phyloP scores from a whole-genome alignment of 345 rosid species.

The Kandelia obovata region DNA sequence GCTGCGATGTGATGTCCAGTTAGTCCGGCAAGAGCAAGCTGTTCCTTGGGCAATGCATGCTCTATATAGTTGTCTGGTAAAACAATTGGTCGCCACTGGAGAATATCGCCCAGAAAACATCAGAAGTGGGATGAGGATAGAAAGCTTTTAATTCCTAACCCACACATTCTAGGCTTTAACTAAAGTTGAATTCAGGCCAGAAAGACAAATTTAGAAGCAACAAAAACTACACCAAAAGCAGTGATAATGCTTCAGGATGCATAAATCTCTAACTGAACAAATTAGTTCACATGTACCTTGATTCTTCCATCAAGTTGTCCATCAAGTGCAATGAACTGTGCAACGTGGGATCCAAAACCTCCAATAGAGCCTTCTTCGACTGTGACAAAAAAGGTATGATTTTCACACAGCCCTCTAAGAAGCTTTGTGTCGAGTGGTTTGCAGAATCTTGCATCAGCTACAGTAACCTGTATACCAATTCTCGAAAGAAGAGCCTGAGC shows the following conservation, averaged over 20 bases:
- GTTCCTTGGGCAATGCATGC: constrained; percentile 66
- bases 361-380: constrained; percentile 93
- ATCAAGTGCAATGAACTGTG: constrained; percentile 85
- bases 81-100: constrained; percentile 92
- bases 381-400: constrained; percentile 65
- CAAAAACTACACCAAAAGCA: neutral
- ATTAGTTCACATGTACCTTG: constrained; percentile 42
- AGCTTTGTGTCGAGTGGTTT: constrained; percentile 85
- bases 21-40: constrained; percentile 70
- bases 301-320: constrained; percentile 78
- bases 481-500: constrained; percentile 74
- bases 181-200: neutral
- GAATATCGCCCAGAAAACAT: constrained; percentile 7
- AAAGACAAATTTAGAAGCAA: neutral
- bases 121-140: neutral
- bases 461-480: constrained; percentile 79
- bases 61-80: constrained; percentile 81
- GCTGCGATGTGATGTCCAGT: constrained; percentile 95
- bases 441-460: constrained; percentile 95
- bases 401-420: constrained; percentile 61
- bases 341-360: constrained; percentile 89
- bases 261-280: neutral
- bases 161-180: neutral
- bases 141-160: neutral
- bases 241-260: neutral